Conservation (phyloP, 1,139 yeast species). For the Hemisphaericaspora xylofermentans region DNA sequence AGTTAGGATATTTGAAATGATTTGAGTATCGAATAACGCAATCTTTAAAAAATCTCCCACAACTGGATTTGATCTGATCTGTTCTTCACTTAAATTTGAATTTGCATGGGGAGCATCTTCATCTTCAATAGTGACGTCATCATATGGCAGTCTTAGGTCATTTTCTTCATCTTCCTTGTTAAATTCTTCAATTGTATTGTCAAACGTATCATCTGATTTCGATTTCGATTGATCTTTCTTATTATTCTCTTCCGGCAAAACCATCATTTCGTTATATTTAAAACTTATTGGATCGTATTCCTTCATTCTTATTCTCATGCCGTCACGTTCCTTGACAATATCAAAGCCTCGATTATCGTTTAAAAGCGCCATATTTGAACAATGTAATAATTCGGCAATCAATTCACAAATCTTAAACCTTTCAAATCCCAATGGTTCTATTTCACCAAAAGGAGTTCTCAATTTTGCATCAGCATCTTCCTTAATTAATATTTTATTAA, state of each 20-base stretch:
- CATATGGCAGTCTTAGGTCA: slow-evolving; percentile 24
- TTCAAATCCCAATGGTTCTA: slow-evolving; percentile 92
- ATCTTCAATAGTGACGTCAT: slow-evolving; percentile 24
- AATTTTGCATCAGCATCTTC: slow-evolving; percentile 28
- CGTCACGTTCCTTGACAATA: slow-evolving; percentile 74
- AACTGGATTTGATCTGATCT: slow-evolving; percentile 69
- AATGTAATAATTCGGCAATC: slow-evolving; percentile 90
- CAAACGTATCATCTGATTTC: slow-evolving; percentile 25
- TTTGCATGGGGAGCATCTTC: slow-evolving; percentile 50
- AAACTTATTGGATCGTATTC: slow-evolving; percentile 47
- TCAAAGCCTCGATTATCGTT: slow-evolving; percentile 84
- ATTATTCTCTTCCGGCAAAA: slow-evolving; percentile 29
- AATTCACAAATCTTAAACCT: slow-evolving; percentile 92
- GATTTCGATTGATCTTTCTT: slow-evolving; percentile 8
- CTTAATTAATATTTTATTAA: slow-evolving; percentile 39
- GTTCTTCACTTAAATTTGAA: slow-evolving; percentile 56
- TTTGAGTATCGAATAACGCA: slow-evolving; percentile 77
- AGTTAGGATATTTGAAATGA: slow-evolving; percentile 70
- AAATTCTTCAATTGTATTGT: slow-evolving; percentile 49
- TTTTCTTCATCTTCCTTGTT: slow-evolving; percentile 30
- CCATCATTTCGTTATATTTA: slow-evolving; percentile 47
- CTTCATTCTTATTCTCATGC: slow-evolving; percentile 54
- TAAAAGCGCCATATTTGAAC: slow-evolving; percentile 92
- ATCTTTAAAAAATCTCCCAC: slow-evolving; percentile 90
- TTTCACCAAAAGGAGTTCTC: slow-evolving; percentile 56